A percentile compares a stretch with the other conserved stretches of the same genome.
Conservation (phyloP, 1,284 basidiomycete species). For the Ceratorhiza oryzae-sativae region DNA sequence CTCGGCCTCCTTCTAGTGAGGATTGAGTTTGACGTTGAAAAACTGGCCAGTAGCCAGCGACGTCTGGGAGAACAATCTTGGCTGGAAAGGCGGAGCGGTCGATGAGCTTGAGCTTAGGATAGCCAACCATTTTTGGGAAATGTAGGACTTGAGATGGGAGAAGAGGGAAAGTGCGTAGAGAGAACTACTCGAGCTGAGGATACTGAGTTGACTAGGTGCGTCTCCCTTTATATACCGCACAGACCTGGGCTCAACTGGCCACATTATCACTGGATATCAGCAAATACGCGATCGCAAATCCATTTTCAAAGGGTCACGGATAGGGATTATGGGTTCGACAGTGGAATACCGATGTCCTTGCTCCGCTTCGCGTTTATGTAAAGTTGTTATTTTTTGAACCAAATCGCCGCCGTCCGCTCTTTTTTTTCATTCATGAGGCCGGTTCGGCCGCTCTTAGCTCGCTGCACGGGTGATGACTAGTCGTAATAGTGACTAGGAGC, state of each 20-base stretch:
- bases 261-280: constrained; percentile 23
- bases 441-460: constrained; percentile 3
- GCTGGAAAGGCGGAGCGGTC: constrained; percentile 38
- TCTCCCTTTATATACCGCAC: constrained; percentile 6
- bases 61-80: constrained; percentile 40
- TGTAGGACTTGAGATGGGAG: constrained; percentile 16
- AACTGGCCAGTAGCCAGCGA: constrained; percentile 41
- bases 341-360: constrained; percentile 28
- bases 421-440: constrained; percentile 18
- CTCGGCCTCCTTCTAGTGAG: constrained; percentile 40
- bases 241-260: background rate
- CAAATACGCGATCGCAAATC: constrained; percentile 14
- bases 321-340: constrained; percentile 27
- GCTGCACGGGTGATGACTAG: too few species aligned
- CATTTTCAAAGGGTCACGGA: constrained; percentile 14
- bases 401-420: background rate
- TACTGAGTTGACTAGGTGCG: constrained; percentile 28
- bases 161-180: background rate
- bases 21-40: constrained; percentile 43
- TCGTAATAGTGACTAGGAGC: too few species aligned
- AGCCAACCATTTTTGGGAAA: constrained; percentile 30
- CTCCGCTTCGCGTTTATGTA: constrained; percentile 25
- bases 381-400: constrained; percentile 3
- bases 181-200: constrained; percentile 24
- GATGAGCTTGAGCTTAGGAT: constrained; percentile 39